phyloP scores from a whole-genome alignment of 805 yeast genomes.

The Kluyveromyces siamensis region DNA sequence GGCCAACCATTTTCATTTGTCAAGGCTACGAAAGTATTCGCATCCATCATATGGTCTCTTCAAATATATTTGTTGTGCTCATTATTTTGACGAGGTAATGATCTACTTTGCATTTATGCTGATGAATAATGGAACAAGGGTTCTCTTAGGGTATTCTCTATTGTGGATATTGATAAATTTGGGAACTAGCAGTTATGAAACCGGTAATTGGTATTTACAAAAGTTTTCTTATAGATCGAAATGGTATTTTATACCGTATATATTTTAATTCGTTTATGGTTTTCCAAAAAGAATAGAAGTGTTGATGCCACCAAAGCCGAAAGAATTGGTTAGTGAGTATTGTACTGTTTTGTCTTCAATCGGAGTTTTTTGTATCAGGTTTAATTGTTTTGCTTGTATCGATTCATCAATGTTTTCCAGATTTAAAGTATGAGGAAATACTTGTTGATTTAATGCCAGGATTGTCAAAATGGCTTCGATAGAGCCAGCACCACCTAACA shows the following conservation, averaged over 20 bases:
- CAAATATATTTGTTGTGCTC: constrained; percentile 49
- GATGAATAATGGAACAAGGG: constrained; percentile 4
- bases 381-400: constrained; percentile 33
- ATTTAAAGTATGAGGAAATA: constrained; percentile 77
- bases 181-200: constrained; percentile 46
- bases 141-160: constrained; percentile 11
- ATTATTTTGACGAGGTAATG: constrained; percentile 57
- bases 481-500: constrained; percentile 93
- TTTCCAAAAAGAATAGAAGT: constrained; percentile 55
- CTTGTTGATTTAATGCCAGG: constrained; percentile 46
- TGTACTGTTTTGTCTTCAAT: constrained; percentile 32
- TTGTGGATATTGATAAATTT: constrained; percentile 37
- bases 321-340: constrained; percentile 76
- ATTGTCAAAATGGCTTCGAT: constrained; percentile 82
- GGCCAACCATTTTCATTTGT: constrained; percentile 40
- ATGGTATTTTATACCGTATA: constrained; percentile 5
- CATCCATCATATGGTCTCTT: constrained; percentile 46
- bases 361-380: constrained; percentile 49
- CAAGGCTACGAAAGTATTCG: constrained; percentile 45
- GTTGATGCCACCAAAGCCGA: constrained; percentile 97
- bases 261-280: constrained; percentile 7
- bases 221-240: constrained; percentile 10
- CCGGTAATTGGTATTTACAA: constrained; percentile 36
- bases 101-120: constrained; percentile 37
- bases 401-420: constrained; percentile 39